phyloP scores from a whole-genome alignment of 202 grass and related monocot genomes.

The Elaeis oleifera region DNA sequence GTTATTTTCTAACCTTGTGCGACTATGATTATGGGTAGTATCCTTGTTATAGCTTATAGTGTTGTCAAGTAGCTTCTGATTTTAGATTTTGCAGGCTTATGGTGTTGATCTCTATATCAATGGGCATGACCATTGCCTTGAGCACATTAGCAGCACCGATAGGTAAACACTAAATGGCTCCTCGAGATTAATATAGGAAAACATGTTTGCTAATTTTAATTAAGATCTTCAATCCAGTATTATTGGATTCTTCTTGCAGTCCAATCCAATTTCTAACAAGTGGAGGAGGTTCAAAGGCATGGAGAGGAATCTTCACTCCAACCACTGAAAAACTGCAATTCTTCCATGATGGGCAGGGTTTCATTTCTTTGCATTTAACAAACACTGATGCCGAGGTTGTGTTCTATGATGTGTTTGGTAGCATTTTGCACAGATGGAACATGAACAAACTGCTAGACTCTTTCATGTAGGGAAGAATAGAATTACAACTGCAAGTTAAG shows the following conservation, averaged over 20 bases:
- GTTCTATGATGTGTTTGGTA: conserved; percentile 20
- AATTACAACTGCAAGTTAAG: too few relatives aligned
- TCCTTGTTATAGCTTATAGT: background rate
- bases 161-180: background rate
- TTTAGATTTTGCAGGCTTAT: background rate
- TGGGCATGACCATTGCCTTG: conserved; percentile 18
- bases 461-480: background rate
- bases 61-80: background rate
- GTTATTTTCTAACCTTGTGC: background rate
- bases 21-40: background rate
- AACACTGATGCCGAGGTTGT: background rate
- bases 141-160: conserved; percentile 16
- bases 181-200: background rate
- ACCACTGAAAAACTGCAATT: conserved; percentile 7
- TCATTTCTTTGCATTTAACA: conserved; percentile 11
- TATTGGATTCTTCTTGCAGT: conserved; percentile 1
- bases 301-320: conserved; percentile 11
- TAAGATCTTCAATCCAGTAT: background rate
- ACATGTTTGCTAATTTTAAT: too few relatives aligned
- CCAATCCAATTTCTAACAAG: conserved; percentile 12
- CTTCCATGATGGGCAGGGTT: conserved; percentile 21
- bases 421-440: background rate
- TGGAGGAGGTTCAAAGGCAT: conserved; percentile 17
- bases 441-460: background rate
- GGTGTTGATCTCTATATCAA: conserved; percentile 16